Evolutionary conservation across 805 yeast species (phyloP), one percentile per base, ranked within the genome.

Genomic region (Saccharomycopsis schoenii): DNA sequence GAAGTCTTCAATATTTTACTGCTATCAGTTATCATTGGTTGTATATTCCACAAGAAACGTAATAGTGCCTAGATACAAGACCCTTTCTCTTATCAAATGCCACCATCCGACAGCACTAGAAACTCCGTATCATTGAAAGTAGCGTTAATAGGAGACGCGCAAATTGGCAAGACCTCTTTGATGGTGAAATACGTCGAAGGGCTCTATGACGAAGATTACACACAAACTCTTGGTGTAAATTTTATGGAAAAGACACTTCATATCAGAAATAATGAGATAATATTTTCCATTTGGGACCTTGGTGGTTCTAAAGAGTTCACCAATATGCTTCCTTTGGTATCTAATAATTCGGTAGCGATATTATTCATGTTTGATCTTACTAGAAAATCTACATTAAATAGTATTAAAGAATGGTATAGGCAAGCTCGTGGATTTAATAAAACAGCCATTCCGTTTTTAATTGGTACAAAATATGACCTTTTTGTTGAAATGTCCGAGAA

Each of bases 171-270:
- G 70, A 93, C 99, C 0, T 89, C 97, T 5, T 74, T 93, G 62
- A 92, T 93, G 98, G 97, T 92, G 25, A 91, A 93, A 70, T 93
- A 92, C 70, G 97, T 93, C n/a, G 97, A 93, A 69, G 96, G 96
- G 60, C 83, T 88, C 40, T 93, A 88, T 71, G 96, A 91, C 70
- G 94, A 89, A 68, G 90, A 86, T 63, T 93, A 93, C 70, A 89
- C 92, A 57, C 97, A 91, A 72, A 93, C 99, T 0, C 76, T 90
- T 58, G 99, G 99, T 5, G 97, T 94, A 60, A 93, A 93, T 70
- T 92, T 89, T 72, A 86, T 94, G 89, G 97, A 94, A 71, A 86
- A 91, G 67, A 85, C 87, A 62, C 88, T 93, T 36, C 85, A 84
- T 62, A 85, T 93, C 60, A 84, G 91, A 60, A 85, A 88, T 62